phyloP scores from a whole-genome alignment of 1,139 yeast genomes.

The Yamadazyma dushanensis region DNA sequence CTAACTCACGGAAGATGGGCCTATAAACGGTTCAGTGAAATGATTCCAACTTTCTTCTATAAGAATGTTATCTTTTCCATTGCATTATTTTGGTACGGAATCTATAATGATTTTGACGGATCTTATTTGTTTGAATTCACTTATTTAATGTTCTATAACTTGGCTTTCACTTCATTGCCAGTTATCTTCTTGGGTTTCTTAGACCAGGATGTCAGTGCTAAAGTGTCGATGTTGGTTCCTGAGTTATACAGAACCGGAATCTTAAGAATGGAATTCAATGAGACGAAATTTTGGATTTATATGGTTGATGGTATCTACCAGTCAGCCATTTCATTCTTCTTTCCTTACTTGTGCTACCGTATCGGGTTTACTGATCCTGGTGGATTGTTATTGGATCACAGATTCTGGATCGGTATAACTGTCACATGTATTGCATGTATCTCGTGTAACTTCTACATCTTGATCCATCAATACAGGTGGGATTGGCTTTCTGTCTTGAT shows the following conservation, averaged over 20 bases:
- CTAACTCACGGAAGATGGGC: conserved; percentile 97
- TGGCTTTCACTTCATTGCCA: conserved; percentile 94
- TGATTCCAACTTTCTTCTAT: conserved; percentile 92
- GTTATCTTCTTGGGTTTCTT: conserved; percentile 86
- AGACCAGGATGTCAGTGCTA: conserved; percentile 90
- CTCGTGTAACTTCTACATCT: conserved; percentile 76
- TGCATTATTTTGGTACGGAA: conserved; percentile 92
- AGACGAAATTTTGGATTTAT: conserved; percentile 76
- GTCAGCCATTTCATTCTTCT: conserved; percentile 79
- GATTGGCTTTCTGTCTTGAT: conserved; percentile 80
- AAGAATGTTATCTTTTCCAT: conserved; percentile 88
- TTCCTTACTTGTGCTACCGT: conserved; percentile 70
- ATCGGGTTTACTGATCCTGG: conserved; percentile 56
- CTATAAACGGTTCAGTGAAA: conserved; percentile 84
- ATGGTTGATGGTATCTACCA: conserved; percentile 89
- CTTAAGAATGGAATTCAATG: conserved; percentile 76
- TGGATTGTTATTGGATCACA: conserved; percentile 75
- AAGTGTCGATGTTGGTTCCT: conserved; percentile 83
- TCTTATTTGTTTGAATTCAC: conserved; percentile 91
- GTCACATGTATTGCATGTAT: conserved; percentile 79
- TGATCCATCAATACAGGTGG: conserved; percentile 89
- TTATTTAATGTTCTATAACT: conserved; percentile 85
- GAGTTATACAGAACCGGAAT: conserved; percentile 87
- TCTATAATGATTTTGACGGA: conserved; percentile 84
- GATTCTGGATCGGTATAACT: conserved; percentile 81